Conservation (phyloP, 1,284 basidiomycete genomes). For the Trichosporon inkin region DNA sequence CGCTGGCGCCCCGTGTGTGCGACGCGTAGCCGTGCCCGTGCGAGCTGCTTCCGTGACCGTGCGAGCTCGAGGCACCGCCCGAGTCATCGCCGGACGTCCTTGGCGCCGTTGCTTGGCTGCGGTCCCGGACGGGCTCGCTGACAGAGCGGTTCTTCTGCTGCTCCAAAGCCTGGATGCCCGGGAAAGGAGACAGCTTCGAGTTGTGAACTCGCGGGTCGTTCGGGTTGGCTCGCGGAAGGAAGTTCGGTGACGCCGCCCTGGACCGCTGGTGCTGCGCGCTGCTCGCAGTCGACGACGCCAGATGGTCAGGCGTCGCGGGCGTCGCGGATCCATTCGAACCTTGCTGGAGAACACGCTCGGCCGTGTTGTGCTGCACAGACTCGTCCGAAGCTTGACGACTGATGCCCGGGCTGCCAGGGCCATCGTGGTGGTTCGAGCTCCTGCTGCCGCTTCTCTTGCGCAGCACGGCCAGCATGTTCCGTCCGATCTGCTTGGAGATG, state of each 20-base stretch:
- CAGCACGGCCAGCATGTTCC: conserved; percentile 22
- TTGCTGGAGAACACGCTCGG: neutral
- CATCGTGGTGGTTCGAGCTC: neutral
- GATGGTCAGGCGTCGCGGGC: conserved; percentile 13
- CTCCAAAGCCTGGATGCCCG: conserved; percentile 70
- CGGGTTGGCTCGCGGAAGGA: conserved; percentile 57
- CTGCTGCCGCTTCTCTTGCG: conserved; percentile 6
- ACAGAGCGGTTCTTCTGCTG: conserved; percentile 12
- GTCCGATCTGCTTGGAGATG: conserved; percentile 38
- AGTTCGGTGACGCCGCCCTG: conserved; percentile 43
- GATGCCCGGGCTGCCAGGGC: neutral
- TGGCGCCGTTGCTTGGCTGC: neutral
- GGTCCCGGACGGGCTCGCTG: conserved; percentile 1
- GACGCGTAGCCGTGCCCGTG: neutral
- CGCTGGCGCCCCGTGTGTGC: conserved; percentile 4
- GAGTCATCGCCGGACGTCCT: neutral
- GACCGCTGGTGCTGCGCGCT: conserved; percentile 40
- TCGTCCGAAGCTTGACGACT: conserved; percentile 28
- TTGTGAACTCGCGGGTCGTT: conserved; percentile 57
- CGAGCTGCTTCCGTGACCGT: conserved; percentile 1
- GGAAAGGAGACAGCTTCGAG: conserved; percentile 82
- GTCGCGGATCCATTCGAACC: conserved; percentile 32
- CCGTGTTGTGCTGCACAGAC: conserved; percentile 1
- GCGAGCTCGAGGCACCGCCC: neutral
- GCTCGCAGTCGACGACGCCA: conserved; percentile 23